Evolutionary conservation across 257 asterid species (phyloP).

Genomic region (Jaltomata sinuosa): DNA sequence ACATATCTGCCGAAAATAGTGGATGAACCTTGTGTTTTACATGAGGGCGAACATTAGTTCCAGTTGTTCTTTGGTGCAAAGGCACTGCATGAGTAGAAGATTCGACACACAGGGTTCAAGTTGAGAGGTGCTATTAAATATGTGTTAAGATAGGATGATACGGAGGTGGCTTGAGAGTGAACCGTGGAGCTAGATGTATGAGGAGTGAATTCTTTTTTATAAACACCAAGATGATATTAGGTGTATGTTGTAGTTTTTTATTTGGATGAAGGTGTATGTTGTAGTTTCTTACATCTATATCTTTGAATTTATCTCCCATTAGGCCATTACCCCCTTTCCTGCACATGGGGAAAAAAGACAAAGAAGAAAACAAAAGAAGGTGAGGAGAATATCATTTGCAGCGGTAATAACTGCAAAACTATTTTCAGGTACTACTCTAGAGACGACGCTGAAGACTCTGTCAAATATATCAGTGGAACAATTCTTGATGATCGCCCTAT

Average conservation of each 20-base stretch:
- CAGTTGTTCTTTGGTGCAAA: neutral
- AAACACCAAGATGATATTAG: neutral
- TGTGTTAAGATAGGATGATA: neutral
- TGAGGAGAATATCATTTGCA: neutral
- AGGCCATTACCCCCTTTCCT: neutral
- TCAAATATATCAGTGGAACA: conserved; percentile 89
- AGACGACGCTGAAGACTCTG: conserved; percentile 86
- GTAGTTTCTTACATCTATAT: neutral
- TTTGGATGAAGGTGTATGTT: neutral
- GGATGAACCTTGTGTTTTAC: neutral
- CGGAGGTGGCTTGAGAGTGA: neutral
- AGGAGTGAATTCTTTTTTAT: neutral
- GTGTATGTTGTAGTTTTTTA: neutral
- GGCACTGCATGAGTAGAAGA: neutral
- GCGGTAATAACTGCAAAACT: neutral
- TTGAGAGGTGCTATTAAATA: neutral
- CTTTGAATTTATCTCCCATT: neutral
- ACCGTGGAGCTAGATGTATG: neutral
- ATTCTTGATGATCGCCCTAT: conserved; percentile 98
- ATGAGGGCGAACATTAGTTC: neutral
- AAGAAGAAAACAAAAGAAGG: neutral
- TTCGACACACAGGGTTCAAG: neutral
- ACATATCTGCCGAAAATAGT: neutral
- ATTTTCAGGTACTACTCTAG: conserved; percentile 83
- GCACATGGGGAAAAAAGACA: neutral